Conservation (phyloP, 257 asterid species). For the Capsicum baccatum region DNA sequence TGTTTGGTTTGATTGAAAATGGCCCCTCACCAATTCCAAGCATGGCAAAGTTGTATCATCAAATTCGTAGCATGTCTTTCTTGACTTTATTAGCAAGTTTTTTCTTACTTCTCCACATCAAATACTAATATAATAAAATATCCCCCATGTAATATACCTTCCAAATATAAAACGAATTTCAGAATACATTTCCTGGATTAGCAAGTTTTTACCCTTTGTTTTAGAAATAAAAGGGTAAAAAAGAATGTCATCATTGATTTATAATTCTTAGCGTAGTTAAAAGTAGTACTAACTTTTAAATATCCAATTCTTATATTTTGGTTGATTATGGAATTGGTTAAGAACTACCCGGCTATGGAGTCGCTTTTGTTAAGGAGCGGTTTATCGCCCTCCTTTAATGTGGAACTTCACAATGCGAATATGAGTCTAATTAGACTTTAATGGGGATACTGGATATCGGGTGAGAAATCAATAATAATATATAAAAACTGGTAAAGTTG, state of each 20-base stretch:
- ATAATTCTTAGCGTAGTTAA: neutral
- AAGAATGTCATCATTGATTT: neutral
- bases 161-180: neutral
- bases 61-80: neutral
- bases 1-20: constrained; percentile 35
- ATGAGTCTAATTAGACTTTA: no score
- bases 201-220: no score
- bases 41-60: constrained; percentile 28
- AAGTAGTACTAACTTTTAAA: no score
- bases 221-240: neutral
- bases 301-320: no score
- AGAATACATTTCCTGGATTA: neutral
- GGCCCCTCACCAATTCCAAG: constrained; percentile 34
- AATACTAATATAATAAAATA: neutral
- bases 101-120: neutral
- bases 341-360: no score
- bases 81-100: neutral
- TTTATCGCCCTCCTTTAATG: no score
- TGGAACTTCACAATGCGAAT: no score
- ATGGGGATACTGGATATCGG: no score
- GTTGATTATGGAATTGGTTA: no score
- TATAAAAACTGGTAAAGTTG: no score
- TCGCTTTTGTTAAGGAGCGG: no score
- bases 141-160: neutral
- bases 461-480: no score